Base-by-base conservation (phyloP, 164 flowering plant species). In the Annona squamosa region DNA sequence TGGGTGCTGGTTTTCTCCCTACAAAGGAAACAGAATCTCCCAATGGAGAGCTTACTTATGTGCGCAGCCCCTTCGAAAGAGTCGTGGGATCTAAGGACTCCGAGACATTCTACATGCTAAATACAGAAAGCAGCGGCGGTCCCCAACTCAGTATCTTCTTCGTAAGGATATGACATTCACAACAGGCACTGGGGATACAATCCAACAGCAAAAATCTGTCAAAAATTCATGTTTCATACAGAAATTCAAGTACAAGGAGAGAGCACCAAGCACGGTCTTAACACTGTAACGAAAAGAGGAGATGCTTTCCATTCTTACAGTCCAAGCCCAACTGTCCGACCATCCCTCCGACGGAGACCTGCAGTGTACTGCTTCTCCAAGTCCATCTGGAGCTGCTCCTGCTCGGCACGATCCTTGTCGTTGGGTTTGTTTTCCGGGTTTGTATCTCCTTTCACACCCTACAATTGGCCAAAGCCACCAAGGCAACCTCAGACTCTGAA, bases 401-500 rank as follows among this genome's bases (percentile, higher is more conserved):
- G 88, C 86, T 91, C 96, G 43, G 85, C 86, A 45, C 44, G 84
- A 42, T 76, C 87, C 74, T 79, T 74, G 72, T 62, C 78, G 61
- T 76, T 74, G 46, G 83, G 72, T 65, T 80, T 82, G 57, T 75
- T 70, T 78, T 87, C 97, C 74, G 74, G 77, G 67, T 87, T 89
- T 59, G 69, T 13, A 0, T 89, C 88, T 74, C 97, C 97, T 79
- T 94, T 92, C 84, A 90, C 97, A 84, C 98, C 98, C 98, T 94
- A 90, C 98, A 94, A 90, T 85, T 87, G 84, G 97, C 93, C 92
- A 91, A 87, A 88, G 80, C 90, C 77, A 88, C 95, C 96, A 89
- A 88, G 79, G 93, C 94, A 94, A 89, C 86, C 95, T 92, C 96
- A 94, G 99, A 90, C 93, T 92, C 97, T 89, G 83, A 87, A 91